Base-by-base conservation (phyloP, 1,139 yeast genomes). In the Arxiozyma bovina region DNA sequence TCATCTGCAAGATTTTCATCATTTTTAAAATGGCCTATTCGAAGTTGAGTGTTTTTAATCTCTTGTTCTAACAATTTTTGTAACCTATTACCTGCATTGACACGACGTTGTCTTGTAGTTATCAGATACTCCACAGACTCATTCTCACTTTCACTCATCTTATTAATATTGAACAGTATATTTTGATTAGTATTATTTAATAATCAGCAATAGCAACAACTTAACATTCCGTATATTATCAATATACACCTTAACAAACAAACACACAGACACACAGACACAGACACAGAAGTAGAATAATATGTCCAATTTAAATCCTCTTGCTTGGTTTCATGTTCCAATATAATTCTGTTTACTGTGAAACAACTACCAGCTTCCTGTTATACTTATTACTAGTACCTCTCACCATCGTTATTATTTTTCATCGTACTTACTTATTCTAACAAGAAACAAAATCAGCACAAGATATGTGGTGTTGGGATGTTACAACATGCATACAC, bases 41-140 rank as follows among this genome's bases (percentile, higher is more conserved):
- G 74, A 56, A 43, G 67, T 58, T 52, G 61, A 62, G 57, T 66
- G 61, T 45, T 78, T 74, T 57, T 73, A 73, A 66, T 53, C 64
- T 90, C 96, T 45, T 87, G 78, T 57, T 83, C 85, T 25, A 93
- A 74, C 61, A 93, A 76, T 57, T 83, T 83, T 65, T 82, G 81
- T 65, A 93, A 74, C 55, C 94, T 76, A 53, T 89, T 85, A 12
- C 99, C 99, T 1, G 99, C 99, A 71, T 93, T 93, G 51, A 89
- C 72, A 53, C 99, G 81, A 60, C 90, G 77, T 55, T 82, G 73
- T 58, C 96, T 78, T 6, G 94, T 84, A 17, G 87, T 82, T 62
- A 86, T 83, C 59, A 66, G 54, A 40, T 56, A 58, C 49, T 61
- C 64, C 7, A 53, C 57, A 17, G 50, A 50, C 20, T 57, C 62